phyloP scores from a whole-genome alignment of 768 basidiomycete genomes.

The Macrolepiota albuminosa region DNA sequence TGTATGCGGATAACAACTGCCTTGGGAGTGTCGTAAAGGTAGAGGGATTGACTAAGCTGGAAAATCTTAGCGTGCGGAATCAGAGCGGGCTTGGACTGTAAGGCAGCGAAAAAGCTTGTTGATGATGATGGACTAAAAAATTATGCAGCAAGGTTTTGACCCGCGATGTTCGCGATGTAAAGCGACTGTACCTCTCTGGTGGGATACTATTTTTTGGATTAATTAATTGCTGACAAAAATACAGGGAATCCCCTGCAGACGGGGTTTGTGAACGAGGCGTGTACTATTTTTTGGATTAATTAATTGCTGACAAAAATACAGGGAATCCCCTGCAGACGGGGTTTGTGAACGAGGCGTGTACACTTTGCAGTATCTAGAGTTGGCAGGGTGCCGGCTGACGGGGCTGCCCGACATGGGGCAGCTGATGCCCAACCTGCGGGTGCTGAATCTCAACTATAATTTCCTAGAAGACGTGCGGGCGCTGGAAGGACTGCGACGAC shows the following conservation, averaged over 20 bases:
- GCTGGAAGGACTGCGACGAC: slow-evolving; percentile 65
- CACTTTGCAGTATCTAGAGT: slow-evolving; percentile 88
- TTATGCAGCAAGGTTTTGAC: slow-evolving; percentile 37
- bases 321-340: slow-evolving; percentile 64
- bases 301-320: not conserved
- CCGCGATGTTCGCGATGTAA: slow-evolving; percentile 85
- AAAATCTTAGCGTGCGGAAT: slow-evolving; percentile 89
- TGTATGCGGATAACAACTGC: slow-evolving; percentile 88
- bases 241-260: slow-evolving; percentile 61
- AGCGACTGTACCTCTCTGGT: slow-evolving; percentile 94
- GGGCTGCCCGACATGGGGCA: slow-evolving; percentile 64
- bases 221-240: not conserved
- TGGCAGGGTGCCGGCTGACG: slow-evolving; percentile 80
- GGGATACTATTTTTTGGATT: slow-evolving; percentile 15
- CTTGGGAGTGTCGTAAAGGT: slow-evolving; percentile 47
- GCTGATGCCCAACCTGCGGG: slow-evolving; percentile 80
- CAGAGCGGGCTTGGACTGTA: slow-evolving; percentile 75
- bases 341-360: slow-evolving; percentile 74
- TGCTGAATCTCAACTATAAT: slow-evolving; percentile 96
- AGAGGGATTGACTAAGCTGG: slow-evolving; percentile 63
- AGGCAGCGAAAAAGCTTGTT: slow-evolving; percentile 25
- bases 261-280: slow-evolving; percentile 64
- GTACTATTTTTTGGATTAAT: slow-evolving; percentile 12
- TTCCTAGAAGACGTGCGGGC: slow-evolving; percentile 72
- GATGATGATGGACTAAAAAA: slow-evolving; percentile 18